Evolutionary conservation across 169 alveolate genomes (phyloP).

Genomic region (Sarcocystis neurona): DNA sequence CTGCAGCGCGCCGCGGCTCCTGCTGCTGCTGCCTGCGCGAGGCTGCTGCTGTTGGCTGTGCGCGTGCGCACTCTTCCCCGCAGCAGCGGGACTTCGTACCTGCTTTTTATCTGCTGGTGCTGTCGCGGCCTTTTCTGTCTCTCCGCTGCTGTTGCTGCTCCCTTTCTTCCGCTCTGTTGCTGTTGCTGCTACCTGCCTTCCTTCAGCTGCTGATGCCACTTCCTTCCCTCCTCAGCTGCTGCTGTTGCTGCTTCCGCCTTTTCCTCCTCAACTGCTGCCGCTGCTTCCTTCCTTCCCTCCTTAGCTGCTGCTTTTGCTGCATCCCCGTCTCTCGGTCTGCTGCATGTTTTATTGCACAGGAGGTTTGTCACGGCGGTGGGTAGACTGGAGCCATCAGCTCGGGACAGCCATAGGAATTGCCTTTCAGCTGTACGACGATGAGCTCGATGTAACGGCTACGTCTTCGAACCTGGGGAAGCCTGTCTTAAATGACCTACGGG

Average conservation of each 20-base stretch:
- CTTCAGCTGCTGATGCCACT: background rate
- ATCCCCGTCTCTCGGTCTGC: background rate
- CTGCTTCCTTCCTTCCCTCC: background rate
- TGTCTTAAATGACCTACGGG: conserved; percentile 74
- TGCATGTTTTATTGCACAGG: conserved; percentile 30
- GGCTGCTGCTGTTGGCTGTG: too few relatives aligned
- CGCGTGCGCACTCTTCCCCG: too few relatives aligned
- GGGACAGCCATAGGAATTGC: conserved; percentile 89
- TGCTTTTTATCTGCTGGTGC: too few relatives aligned
- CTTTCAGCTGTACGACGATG: conserved; percentile 86
- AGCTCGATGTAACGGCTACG: conserved; percentile 76
- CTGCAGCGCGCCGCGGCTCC: background rate
- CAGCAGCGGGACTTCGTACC: too few relatives aligned
- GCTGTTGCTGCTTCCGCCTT: background rate
- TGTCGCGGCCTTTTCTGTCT: too few relatives aligned
- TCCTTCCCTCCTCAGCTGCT: background rate
- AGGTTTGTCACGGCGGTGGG: conserved; percentile 27
- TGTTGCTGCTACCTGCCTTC: too few relatives aligned
- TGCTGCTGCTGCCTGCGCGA: too few relatives aligned
- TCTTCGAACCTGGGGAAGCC: conserved; percentile 80
- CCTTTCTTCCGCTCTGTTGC: too few relatives aligned
- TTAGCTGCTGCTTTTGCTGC: background rate
- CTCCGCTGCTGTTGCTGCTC: too few relatives aligned
- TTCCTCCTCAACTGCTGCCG: background rate
- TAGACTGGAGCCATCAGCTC: conserved; percentile 65